A percentile compares a stretch with the other conserved stretches of the same genome.
Conservation (phyloP, 169 alveolate species). For the Eimeria necatrix region DNA sequence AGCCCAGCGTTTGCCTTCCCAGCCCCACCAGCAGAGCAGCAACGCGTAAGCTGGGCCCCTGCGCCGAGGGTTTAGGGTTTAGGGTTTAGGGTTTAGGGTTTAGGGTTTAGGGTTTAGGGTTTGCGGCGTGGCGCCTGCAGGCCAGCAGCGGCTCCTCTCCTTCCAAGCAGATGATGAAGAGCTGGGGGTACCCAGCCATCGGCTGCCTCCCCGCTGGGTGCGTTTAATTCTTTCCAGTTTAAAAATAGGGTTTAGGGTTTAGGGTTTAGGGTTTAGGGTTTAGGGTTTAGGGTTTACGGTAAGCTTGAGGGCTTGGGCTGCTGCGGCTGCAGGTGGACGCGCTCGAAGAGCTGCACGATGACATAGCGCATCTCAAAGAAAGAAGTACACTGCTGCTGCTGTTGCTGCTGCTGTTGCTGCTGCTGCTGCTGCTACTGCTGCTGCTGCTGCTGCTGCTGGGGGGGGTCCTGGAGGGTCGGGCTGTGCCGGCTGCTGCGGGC, state of each 20-base stretch:
- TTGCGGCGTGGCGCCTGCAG: slow-evolving; percentile 8
- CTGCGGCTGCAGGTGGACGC: slow-evolving; percentile 77
- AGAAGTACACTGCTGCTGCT: slow-evolving; percentile 76
- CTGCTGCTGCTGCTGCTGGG: too few relatives aligned
- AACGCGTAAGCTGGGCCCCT: neutral
- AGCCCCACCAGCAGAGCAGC: slow-evolving; percentile 54
- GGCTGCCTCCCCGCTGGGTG: slow-evolving; percentile 80
- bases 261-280: slow-evolving; percentile 48
- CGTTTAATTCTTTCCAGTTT: neutral
- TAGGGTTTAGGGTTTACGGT: neutral
- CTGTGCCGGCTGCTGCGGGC: too few relatives aligned
- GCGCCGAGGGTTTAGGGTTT: neutral
- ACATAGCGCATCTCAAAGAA: slow-evolving; percentile 76
- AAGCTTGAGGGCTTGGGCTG: too few relatives aligned
- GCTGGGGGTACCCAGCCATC: slow-evolving; percentile 38
- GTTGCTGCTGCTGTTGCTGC: too few relatives aligned
- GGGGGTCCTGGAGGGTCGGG: too few relatives aligned
- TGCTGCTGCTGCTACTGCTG: too few relatives aligned
- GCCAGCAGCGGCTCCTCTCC: slow-evolving; percentile 75
- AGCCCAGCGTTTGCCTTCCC: slow-evolving; percentile 27
- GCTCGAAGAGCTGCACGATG: slow-evolving; percentile 82
- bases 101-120: neutral
- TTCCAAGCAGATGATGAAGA: slow-evolving; percentile 76
- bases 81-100: neutral
- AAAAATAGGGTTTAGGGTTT: slow-evolving; percentile 21